These are phyloP conservation scores for Collybia mongolica DNA, from an alignment of 768 basidiomycete genomes.

Conservation along the genomic window DNA sequence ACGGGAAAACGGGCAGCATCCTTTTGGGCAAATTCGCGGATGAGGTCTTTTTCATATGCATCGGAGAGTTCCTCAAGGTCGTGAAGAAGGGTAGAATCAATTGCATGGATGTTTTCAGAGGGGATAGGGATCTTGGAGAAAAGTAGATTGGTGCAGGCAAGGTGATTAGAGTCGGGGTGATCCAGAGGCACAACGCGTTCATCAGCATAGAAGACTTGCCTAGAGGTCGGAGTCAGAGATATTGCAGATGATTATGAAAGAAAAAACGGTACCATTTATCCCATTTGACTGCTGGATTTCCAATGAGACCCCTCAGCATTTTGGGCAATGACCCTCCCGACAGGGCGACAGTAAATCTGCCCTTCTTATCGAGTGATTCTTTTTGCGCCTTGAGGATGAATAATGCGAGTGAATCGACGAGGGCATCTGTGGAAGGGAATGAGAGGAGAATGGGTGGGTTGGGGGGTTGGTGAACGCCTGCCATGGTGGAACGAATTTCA, in stretches of 20 bases:
- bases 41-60: conserved; percentile 81
- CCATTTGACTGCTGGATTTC: conserved; percentile 74
- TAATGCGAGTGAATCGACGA: conserved; percentile 67
- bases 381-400: conserved; percentile 88
- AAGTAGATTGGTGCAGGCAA: conserved; percentile 67
- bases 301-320: conserved; percentile 71
- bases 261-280: conserved; percentile 75
- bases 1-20: conserved; percentile 95
- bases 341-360: conserved; percentile 88
- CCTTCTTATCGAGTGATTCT: conserved; percentile 86
- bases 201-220: conserved; percentile 98
- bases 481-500: conserved; percentile 20
- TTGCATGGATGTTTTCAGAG: conserved; percentile 71
- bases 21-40: conserved; percentile 87
- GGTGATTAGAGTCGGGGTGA: conserved; percentile 91
- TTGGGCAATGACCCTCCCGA: conserved; percentile 92
- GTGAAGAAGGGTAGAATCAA: conserved; percentile 66
- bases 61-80: conserved; percentile 82
- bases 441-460: conserved; percentile 69
- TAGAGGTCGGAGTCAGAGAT: conserved; percentile 26
- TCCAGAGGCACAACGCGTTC: conserved; percentile 94
- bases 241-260: background rate
- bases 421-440: conserved; percentile 54
- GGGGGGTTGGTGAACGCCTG: conserved; percentile 52
- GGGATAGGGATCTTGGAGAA: conserved; percentile 86